Conservation (phyloP, 169 alveolate species). For the Plasmodium malariae region DNA sequence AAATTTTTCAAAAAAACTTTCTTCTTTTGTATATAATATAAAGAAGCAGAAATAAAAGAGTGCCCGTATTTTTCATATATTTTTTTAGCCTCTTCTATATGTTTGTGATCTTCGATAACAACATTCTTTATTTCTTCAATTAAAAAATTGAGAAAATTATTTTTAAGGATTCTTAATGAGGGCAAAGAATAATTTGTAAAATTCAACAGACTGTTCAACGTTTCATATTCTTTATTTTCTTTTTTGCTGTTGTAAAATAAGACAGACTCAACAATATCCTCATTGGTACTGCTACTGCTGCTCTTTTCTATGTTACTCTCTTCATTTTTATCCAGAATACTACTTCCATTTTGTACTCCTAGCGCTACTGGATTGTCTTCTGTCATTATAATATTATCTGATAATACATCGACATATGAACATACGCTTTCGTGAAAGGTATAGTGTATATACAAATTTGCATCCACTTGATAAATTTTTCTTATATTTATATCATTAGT, state of each 20-base stretch:
- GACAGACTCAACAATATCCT: conserved; percentile 14
- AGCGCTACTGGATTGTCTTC: neutral
- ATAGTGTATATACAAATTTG: conserved; percentile 45
- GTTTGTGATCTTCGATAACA: conserved; percentile 39
- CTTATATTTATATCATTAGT: conserved; percentile 44
- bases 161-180: conserved; percentile 22
- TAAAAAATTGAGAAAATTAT: conserved; percentile 43
- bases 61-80: conserved; percentile 64
- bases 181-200: conserved; percentile 50
- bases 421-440: conserved; percentile 13
- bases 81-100: conserved; percentile 54
- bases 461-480: conserved; percentile 15
- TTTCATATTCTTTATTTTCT: conserved; percentile 32
- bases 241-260: conserved; percentile 62
- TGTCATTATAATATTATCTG: neutral
- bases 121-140: conserved; percentile 50
- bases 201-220: conserved; percentile 23
- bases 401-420: conserved; percentile 32
- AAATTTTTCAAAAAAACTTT: conserved; percentile 35
- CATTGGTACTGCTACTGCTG: neutral
- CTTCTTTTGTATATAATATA: conserved; percentile 72
- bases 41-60: conserved; percentile 62
- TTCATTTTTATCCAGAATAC: neutral
- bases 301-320: neutral
- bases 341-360: neutral